Percentiles rank a stretch among this genome's conserved stretches.
Conservation (phyloP, 495 filamentous ascomycete species). For the Aspergillus mulundensis region DNA sequence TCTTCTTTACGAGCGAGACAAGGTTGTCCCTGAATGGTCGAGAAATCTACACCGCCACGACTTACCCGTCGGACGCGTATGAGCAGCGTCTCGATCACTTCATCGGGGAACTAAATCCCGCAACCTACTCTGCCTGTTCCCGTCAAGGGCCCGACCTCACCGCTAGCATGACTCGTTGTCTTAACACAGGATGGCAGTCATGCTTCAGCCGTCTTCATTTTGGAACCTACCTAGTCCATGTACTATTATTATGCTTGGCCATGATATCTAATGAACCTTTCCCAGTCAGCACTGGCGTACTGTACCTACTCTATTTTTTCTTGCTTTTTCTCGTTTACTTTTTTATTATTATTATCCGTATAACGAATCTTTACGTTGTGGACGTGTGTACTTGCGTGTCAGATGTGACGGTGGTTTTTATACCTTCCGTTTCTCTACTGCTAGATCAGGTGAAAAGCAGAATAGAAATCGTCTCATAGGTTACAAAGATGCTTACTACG, state of each 20-base stretch:
- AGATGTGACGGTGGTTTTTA: background rate
- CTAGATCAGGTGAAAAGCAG: background rate
- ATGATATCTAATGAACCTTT: conserved; percentile 27
- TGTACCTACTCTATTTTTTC: conserved; percentile 1
- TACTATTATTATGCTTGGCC: conserved; percentile 20
- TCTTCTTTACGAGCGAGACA: conserved; percentile 79
- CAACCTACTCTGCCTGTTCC: background rate
- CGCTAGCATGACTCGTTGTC: background rate
- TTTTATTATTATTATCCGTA: background rate
- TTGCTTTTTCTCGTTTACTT: conserved; percentile 2
- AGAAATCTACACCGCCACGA: conserved; percentile 68
- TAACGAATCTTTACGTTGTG: conserved; percentile 1
- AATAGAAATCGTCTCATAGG: background rate
- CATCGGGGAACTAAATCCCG: no score
- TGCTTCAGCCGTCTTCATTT: conserved; percentile 5
- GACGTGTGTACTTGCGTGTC: conserved; percentile 11
- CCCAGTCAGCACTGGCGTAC: conserved; percentile 19
- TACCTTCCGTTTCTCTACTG: background rate
- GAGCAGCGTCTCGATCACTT: background rate
- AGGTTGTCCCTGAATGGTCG: conserved; percentile 77
- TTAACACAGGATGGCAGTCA: background rate
- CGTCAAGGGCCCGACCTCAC: background rate
- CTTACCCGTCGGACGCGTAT: conserved; percentile 37
- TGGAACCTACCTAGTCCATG: conserved; percentile 18
- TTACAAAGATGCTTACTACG: background rate